A percentile compares a stretch with the other conserved stretches of the same genome.
phyloP scores from a whole-genome alignment of 352 stramenopile species.

The Pythium chondricola region DNA sequence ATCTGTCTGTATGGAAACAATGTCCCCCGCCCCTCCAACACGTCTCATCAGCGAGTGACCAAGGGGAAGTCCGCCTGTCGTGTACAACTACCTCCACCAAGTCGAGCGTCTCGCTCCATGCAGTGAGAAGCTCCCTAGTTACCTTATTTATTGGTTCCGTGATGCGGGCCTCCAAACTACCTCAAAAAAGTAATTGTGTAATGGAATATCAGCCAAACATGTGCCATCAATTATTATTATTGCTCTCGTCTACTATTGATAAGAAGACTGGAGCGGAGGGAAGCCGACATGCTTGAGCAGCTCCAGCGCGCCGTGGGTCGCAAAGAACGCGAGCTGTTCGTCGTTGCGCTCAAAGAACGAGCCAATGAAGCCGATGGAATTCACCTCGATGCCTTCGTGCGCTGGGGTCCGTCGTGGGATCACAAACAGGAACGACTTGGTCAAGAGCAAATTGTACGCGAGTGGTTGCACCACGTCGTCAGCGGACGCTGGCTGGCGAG shows the following conservation, averaged over 20 bases:
- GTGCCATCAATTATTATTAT: conserved; percentile 3
- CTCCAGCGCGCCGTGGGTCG: conserved; percentile 42
- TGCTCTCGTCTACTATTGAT: conserved; percentile 9
- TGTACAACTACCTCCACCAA: conserved; percentile 10
- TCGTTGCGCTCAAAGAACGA: conserved; percentile 70
- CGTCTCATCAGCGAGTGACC: conserved; percentile 9
- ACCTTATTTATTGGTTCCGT: conserved; percentile 12
- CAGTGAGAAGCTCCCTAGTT: conserved; percentile 1
- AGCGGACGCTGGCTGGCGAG: conserved; percentile 5
- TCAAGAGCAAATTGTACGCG: conserved; percentile 77
- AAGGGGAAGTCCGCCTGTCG: conserved; percentile 19
- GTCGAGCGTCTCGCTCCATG: too few species aligned
- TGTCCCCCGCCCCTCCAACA: not conserved
- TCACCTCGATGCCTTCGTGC: conserved; percentile 70
- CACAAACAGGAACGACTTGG: conserved; percentile 63
- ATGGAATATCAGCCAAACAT: conserved; percentile 13
- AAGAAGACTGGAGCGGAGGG: conserved; percentile 18
- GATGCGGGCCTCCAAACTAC: too few species aligned
- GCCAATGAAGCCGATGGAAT: conserved; percentile 79
- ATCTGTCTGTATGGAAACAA: not conserved
- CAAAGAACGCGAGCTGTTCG: conserved; percentile 50
- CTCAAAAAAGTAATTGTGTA: conserved; percentile 16
- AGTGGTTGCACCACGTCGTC: conserved; percentile 20
- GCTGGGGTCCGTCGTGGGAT: conserved; percentile 48
- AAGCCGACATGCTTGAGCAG: conserved; percentile 64